Evolutionary conservation across 2,329 filamentous ascomycete species (phyloP), one percentile per base, ranked within the genome.

Genomic region (Penicillium fuscoglaucum): DNA sequence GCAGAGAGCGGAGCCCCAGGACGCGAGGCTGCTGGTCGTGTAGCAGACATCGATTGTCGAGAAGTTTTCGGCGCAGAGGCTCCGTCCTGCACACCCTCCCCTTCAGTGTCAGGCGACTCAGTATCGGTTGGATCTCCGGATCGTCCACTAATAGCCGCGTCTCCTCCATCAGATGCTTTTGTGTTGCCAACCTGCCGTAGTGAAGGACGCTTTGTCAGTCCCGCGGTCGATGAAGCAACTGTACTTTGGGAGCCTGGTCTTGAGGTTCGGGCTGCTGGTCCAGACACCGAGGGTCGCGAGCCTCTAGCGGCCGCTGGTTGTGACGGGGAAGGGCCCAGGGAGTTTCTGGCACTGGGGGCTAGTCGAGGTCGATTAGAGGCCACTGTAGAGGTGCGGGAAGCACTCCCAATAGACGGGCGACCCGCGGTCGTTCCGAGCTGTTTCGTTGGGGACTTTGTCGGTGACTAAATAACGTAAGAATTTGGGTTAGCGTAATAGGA

Each of bases 401-500:
- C 52, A 74, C 79, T 39, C 74, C 80, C 46, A 60, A 68, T 60
- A 33, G 74, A 72, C 1, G 70, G 62, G 31, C 80, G 75, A 19
- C 54, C n/a, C 19, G 89, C 86, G 2, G 87, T 76, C 1, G 86
- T 80, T 19, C 76, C 64, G n/a, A 90, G 73, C 66, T 90, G 88
- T 70, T 95, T 95, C 3, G 88, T 90, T 1, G 90, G 90, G 1
- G 90, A 93, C 68, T 90, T 93, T 0, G 85, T 87, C 2, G 90
- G 90, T 58, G 88, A 91, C 87, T 92, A 69, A 40, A 65, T 41
- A 31, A 61, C 7, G 13, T 17, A 26, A 10, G 56, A 40, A 24
- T 37, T 1, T 9, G 1, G 6, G 63, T 74, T 52, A 75, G 66
- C 46, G 55, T 56, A 46, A 48, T 48, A 41, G 28, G 17, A 50